Conservation (phyloP, 306 rosid species). For the Cicer judaicum region DNA sequence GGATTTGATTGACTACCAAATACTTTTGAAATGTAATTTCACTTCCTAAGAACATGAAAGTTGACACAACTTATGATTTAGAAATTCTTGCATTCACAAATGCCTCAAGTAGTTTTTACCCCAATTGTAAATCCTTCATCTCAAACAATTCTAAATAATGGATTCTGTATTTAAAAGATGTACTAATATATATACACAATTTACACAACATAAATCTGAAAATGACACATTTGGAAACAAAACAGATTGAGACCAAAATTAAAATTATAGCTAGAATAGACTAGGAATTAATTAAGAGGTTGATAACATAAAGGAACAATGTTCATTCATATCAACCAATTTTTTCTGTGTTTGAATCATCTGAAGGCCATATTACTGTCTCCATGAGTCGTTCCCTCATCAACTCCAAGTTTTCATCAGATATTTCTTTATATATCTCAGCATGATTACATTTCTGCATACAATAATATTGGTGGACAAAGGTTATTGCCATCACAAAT, state of each 20-base stretch:
- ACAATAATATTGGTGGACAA: constrained; percentile 4
- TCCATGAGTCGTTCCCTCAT: constrained; percentile 93
- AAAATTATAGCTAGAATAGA: constrained; percentile 49
- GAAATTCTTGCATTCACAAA: neutral
- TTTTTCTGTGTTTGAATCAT: constrained; percentile 89
- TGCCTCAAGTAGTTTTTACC: neutral
- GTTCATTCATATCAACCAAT: constrained; percentile 56
- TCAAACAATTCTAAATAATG: constrained; percentile 33
- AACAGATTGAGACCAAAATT: constrained; percentile 35
- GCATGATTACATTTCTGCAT: constrained; percentile 94
- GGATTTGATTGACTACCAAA: too few species aligned
- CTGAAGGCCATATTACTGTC: constrained; percentile 98
- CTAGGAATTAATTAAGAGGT: constrained; percentile 19
- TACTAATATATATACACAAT: constrained; percentile 48
- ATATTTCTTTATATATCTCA: constrained; percentile 81
- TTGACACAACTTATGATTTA: too few species aligned
- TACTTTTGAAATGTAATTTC: too few species aligned
- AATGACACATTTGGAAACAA: constrained; percentile 40
- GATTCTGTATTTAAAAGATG: constrained; percentile 27
- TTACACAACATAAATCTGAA: constrained; percentile 40
- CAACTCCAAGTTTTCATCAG: constrained; percentile 83
- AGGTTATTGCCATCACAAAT: neutral
- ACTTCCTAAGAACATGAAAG: too few species aligned
- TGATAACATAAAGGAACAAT: constrained; percentile 33
- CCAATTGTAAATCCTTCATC: constrained; percentile 8